Evolutionary conservation across 768 basidiomycete species (phyloP).

Genomic region (Leccinum rimulosum): DNA sequence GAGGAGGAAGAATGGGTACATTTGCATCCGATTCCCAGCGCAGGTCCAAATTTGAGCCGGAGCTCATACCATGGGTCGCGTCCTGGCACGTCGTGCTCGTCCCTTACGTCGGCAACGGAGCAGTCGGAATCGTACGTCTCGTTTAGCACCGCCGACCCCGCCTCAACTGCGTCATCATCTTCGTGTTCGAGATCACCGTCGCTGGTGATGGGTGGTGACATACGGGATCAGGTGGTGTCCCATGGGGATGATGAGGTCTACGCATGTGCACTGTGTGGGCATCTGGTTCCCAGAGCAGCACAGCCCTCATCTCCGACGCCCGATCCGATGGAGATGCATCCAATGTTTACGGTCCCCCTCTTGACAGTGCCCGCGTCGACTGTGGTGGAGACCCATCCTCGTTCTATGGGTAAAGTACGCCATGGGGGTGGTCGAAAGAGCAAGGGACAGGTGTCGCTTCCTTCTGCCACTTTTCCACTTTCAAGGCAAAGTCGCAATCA

Average conservation of each 20-base stretch:
- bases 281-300: background rate
- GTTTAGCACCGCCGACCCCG: constrained; percentile 17
- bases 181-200: constrained; percentile 18
- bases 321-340: constrained; percentile 14
- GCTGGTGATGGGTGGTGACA: background rate
- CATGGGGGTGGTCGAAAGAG: background rate
- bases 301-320: background rate
- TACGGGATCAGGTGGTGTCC: background rate
- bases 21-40: background rate
- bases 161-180: constrained; percentile 12
- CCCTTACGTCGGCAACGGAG: constrained; percentile 21
- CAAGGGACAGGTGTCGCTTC: background rate
- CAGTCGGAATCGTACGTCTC: constrained; percentile 22
- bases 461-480: background rate
- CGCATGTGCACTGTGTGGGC: constrained; percentile 22
- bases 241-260: background rate
- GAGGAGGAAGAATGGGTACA: constrained; percentile 11
- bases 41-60: background rate
- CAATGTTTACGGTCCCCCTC: constrained; percentile 32
- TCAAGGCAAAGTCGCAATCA: background rate
- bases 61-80: constrained; percentile 6
- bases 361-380: constrained; percentile 19
- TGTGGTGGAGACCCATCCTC: background rate
- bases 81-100: constrained; percentile 21
- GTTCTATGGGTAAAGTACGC: background rate